Evolutionary conservation across 179 eudicot genomes (phyloP).

Genomic region (Spinacia oleracea): DNA sequence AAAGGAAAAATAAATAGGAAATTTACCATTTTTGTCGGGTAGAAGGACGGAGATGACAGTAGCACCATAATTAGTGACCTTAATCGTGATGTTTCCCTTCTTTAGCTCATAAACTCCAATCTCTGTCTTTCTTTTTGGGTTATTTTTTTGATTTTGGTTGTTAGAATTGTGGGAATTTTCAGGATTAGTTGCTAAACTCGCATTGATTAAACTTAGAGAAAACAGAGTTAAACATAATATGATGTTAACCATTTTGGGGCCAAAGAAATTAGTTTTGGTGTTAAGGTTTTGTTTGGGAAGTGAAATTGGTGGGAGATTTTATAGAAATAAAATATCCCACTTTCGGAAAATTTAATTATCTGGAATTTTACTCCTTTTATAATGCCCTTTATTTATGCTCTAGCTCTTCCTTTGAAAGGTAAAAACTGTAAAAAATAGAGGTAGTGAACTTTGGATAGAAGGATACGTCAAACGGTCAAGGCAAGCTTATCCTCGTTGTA

Average conservation of each 20-base stretch:
- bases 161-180: not conserved
- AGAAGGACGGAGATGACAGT: constrained; percentile 47
- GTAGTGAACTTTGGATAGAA: too few relatives aligned
- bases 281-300: not conserved
- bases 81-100: constrained; percentile 53
- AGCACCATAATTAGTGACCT: constrained; percentile 75
- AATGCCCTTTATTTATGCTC: too few relatives aligned
- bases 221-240: constrained; percentile 12
- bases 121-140: constrained; percentile 17
- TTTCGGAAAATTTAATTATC: not conserved
- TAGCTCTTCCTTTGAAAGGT: too few relatives aligned
- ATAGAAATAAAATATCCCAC: not conserved
- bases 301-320: too few relatives aligned
- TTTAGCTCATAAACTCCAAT: constrained; percentile 51
- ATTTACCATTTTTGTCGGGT: constrained; percentile 67
- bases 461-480: too few relatives aligned
- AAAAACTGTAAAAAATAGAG: too few relatives aligned
- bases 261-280: not conserved
- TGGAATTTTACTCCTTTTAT: too few relatives aligned
- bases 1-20: not conserved
- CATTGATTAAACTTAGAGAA: not conserved
- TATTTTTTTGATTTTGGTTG: not conserved
- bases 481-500: too few relatives aligned
- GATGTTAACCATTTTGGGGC: constrained; percentile 15
- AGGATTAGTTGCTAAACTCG: constrained; percentile 1